Conservation (phyloP, 192 early-diverging fungal species). For the Gamsiella multidivaricata region DNA sequence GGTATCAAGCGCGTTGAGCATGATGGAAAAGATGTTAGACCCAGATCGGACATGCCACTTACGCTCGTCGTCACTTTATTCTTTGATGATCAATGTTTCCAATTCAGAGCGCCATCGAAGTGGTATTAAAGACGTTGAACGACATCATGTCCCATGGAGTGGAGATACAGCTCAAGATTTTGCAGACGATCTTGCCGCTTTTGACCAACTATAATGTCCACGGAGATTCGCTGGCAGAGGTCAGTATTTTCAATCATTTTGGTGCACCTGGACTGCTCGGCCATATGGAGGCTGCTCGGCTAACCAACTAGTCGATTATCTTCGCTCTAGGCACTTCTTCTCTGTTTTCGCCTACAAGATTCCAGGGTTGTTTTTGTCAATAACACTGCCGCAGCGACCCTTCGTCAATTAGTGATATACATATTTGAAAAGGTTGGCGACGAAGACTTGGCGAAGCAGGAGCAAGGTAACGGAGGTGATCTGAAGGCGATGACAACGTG, state of each 20-base stretch:
- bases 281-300: no score
- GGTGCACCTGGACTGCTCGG: no score
- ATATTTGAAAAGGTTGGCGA: constrained; percentile 85
- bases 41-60: no score
- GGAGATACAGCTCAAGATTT: constrained; percentile 92
- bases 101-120: constrained; percentile 64
- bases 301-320: no score
- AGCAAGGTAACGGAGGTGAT: constrained; percentile 52
- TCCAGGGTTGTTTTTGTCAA: constrained; percentile 83
- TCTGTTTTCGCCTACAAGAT: constrained; percentile 88
- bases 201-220: constrained; percentile 87
- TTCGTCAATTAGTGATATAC: constrained; percentile 85
- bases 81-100: not conserved
- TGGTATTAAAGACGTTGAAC: constrained; percentile 75
- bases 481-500: no score
- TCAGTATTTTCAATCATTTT: constrained; percentile 45
- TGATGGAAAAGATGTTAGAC: no score
- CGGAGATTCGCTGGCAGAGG: constrained; percentile 85
- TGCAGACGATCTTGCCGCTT: constrained; percentile 92
- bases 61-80: not conserved
- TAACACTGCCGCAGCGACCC: constrained; percentile 88
- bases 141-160: constrained; percentile 74
- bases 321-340: constrained; percentile 82
- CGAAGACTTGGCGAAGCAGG: constrained; percentile 63
- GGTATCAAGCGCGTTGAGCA: constrained; percentile 29